Evolutionary conservation across 495 filamentous ascomycete species (phyloP), one percentile per base, ranked within the genome.

Genomic region (Neurospora sp.): DNA sequence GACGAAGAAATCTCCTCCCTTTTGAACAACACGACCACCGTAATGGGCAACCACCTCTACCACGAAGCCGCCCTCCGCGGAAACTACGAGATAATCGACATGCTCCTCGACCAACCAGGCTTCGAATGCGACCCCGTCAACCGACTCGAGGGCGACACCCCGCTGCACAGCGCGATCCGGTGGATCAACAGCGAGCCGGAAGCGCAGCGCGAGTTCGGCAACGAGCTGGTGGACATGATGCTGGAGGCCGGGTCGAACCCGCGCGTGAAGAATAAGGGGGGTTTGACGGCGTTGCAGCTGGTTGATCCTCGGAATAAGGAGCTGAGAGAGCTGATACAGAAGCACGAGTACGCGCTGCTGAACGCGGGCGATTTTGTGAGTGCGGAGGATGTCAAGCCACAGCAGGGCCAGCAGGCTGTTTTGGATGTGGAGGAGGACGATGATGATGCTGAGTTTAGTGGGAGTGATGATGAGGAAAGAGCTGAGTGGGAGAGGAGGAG

Each of bases 61-160:
- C 96, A 99, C 83, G 88, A 98, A 75, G 96, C 95, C 66, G 95
- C 96, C 7, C 83, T 86, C 54, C 89, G 90, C 75, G 96, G 96
- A 72, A 94, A 93, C 84, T 97, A 96, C 85, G 95, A 98, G 76
- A 88, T 93, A 27, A 92, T 98, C 84, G 96, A 99, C 83, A 75
- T 88, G 72, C 90, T 99, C 70, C 95, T 99, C 74, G 96, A 99
- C 86, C 94, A 97, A 80, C 90, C 94, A 73, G 93, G 89, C 72
- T 91, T 99, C 81, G 96, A 99, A 86, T 97, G 96, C 81, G 96
- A 99, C 86, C 93, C 93, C 7, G 76, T 93, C 72, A 93, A 91
- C 80, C 90, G 90, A 39, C 75, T 89, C 78, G 96, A 98, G 75
- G 88, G 89, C 73, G 94, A 98, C 82, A 98, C 94, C 2, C 95